Evolutionary conservation across 164 flowering plant genomes (phyloP).

Genomic region (Vitis labrusca): DNA sequence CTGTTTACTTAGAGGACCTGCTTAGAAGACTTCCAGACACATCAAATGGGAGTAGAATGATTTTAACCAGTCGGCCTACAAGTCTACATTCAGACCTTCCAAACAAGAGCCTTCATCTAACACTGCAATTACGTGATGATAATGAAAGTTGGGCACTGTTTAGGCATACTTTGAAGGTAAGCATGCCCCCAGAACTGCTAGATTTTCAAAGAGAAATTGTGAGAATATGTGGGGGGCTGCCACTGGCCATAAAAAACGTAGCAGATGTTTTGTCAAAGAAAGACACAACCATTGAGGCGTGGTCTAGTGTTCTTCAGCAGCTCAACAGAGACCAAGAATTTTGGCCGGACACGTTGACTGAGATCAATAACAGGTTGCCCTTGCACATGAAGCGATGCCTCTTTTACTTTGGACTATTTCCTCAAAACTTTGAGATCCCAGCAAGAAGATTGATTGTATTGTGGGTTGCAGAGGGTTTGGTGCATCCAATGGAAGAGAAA

Average conservation of each 20-base stretch:
- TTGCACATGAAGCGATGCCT: background rate
- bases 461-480: conserved; percentile 30
- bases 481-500: background rate
- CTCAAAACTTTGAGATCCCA: conserved; percentile 2
- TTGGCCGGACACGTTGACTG: background rate
- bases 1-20: background rate
- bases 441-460: conserved; percentile 4
- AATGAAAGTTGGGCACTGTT: conserved; percentile 7
- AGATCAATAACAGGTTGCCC: background rate
- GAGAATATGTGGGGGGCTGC: background rate
- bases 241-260: background rate
- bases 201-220: background rate
- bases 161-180: background rate
- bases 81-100: too few relatives aligned
- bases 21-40: background rate
- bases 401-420: background rate
- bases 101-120: background rate
- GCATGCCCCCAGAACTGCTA: background rate
- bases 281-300: background rate
- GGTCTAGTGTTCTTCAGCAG: background rate
- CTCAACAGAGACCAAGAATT: background rate
- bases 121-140: background rate
- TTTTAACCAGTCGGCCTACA: background rate
- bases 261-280: background rate
- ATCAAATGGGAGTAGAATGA: background rate